These are phyloP conservation scores for Termitomyces sp. DNA, from an alignment of 768 basidiomycete species.

Conservation along the genomic window DNA sequence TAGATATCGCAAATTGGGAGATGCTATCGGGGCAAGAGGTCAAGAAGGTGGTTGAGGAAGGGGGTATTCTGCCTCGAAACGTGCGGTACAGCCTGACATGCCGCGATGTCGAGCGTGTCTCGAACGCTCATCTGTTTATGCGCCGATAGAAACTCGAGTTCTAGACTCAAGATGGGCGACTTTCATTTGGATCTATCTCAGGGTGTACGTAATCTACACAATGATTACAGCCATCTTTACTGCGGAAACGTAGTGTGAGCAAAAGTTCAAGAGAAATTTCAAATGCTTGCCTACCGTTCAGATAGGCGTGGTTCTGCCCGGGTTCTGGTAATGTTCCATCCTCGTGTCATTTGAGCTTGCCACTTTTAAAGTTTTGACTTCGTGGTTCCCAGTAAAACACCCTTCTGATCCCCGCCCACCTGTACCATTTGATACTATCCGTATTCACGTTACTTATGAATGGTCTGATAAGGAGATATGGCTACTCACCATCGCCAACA, in stretches of 20 bases:
- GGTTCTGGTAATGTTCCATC: slow-evolving; percentile 38
- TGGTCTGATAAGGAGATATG: background rate
- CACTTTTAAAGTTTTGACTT: slow-evolving; percentile 26
- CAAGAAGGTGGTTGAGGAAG: slow-evolving; percentile 33
- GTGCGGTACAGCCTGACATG: slow-evolving; percentile 82
- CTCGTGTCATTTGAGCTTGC: slow-evolving; percentile 40
- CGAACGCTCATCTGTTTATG: slow-evolving; percentile 23
- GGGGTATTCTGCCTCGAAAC: slow-evolving; percentile 50
- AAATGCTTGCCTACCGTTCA: slow-evolving; percentile 12
- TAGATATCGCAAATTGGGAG: slow-evolving; percentile 53
- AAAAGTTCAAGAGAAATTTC: background rate
- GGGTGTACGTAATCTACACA: background rate
- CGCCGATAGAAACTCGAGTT: slow-evolving; percentile 16
- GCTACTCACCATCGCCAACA: slow-evolving; percentile 41
- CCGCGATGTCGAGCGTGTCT: slow-evolving; percentile 70
- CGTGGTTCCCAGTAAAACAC: slow-evolving; percentile 47
- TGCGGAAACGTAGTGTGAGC: background rate
- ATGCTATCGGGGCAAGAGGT: slow-evolving; percentile 38
- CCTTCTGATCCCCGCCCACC: slow-evolving; percentile 52
- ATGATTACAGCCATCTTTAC: background rate
- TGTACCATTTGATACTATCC: slow-evolving; percentile 46
- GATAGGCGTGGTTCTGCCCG: slow-evolving; percentile 37
- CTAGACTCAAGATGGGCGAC: background rate
- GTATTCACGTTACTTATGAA: background rate
- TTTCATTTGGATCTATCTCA: background rate